These are phyloP conservation scores for Rehmannia glutinosa DNA, from an alignment of 257 asterid genomes.

Conservation along the genomic window DNA sequence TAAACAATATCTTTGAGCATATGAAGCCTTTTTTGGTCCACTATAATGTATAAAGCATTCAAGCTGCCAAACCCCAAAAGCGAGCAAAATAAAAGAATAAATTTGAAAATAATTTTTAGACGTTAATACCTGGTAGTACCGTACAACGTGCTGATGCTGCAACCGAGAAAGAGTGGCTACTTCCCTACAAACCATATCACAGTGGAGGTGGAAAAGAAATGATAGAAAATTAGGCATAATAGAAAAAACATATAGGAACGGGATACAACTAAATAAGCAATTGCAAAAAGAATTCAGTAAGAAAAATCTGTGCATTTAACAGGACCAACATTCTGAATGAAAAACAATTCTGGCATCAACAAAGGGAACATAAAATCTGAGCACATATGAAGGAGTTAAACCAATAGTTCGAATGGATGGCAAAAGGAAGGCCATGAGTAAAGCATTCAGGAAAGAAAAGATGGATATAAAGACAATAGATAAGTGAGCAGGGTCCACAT, in stretches of 20 bases:
- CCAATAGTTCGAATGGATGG: background rate
- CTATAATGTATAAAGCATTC: conserved; percentile 5
- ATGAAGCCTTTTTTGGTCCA: conserved; percentile 8
- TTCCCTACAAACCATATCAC: conserved; percentile 54
- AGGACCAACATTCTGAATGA: background rate
- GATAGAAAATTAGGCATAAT: conserved; percentile 1
- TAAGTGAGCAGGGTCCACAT: no score
- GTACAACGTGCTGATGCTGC: conserved; percentile 97
- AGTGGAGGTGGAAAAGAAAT: conserved; percentile 13
- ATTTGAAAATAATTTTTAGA: conserved; percentile 4
- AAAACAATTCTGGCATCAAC: background rate
- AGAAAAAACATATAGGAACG: background rate
- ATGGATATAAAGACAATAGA: background rate
- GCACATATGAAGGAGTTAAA: background rate
- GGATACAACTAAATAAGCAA: background rate
- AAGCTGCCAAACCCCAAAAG: conserved; percentile 7
- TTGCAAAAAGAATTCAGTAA: conserved; percentile 1
- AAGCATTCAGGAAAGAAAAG: background rate
- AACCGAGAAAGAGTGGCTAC: conserved; percentile 92
- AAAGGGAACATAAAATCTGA: background rate
- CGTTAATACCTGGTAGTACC: conserved; percentile 82
- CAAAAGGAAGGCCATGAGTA: background rate
- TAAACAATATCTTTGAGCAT: background rate
- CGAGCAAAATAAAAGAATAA: background rate
- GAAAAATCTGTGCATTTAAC: background rate